Evolutionary conservation across 495 filamentous ascomycete genomes (phyloP).

Genomic region (Hypoxylon rickii): DNA sequence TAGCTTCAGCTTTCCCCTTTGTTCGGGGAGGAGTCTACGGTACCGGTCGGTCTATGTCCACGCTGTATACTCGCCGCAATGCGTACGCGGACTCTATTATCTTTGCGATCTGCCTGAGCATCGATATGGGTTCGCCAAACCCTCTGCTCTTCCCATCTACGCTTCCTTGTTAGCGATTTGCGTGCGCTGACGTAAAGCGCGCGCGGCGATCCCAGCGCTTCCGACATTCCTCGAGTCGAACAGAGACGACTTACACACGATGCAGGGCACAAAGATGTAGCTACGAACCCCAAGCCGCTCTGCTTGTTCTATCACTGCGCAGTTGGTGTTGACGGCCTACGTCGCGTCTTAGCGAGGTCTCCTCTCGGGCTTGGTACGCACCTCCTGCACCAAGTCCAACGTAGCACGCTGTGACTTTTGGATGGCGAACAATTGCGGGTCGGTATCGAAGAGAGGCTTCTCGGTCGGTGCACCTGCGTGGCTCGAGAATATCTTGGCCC

Average conservation of each 20-base stretch:
- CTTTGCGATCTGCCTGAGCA: slow-evolving; percentile 46
- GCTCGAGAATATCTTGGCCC: slow-evolving; percentile 39
- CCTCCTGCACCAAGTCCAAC: neutral
- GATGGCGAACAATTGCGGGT: slow-evolving; percentile 47
- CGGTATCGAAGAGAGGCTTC: slow-evolving; percentile 46
- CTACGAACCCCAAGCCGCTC: slow-evolving; percentile 45
- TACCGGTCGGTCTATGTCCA: slow-evolving; percentile 43
- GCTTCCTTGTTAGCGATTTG: neutral
- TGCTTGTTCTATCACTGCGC: slow-evolving; percentile 43
- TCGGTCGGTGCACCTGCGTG: slow-evolving; percentile 40
- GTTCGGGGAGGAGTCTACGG: slow-evolving; percentile 1
- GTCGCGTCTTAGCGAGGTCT: slow-evolving; percentile 3
- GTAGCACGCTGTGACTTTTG: slow-evolving; percentile 36
- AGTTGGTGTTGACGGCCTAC: slow-evolving; percentile 43
- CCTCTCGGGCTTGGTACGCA: neutral
- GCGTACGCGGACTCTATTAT: slow-evolving; percentile 51
- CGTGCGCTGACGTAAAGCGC: neutral
- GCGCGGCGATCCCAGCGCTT: neutral
- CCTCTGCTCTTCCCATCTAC: slow-evolving; percentile 50
- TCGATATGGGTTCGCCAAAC: slow-evolving; percentile 55
- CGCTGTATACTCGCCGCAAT: slow-evolving; percentile 42
- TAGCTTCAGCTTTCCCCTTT: neutral
- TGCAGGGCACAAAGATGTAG: slow-evolving; percentile 55
- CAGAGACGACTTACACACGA: slow-evolving; percentile 41
- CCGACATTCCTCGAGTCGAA: neutral